phyloP scores from a whole-genome alignment of 179 eudicot species.

The Monotropa hypopitys region DNA sequence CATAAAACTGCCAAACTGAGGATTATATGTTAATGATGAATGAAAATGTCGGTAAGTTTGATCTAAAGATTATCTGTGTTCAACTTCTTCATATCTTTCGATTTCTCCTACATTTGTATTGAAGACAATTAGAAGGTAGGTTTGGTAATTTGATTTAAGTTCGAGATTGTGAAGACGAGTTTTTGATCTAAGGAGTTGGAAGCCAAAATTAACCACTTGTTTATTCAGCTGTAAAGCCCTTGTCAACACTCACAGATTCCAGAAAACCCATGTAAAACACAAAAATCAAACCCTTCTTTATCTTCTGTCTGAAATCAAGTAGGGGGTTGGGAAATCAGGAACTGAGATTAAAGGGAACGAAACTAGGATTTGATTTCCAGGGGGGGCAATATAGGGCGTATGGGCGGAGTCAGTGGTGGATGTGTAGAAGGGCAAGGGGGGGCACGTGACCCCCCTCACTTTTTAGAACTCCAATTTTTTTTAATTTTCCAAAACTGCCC shows the following conservation, averaged over 20 bases:
- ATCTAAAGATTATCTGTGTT: background rate
- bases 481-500: too few species aligned
- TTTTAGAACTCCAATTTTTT: too few species aligned
- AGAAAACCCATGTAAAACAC: background rate
- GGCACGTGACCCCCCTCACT: too few species aligned
- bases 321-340: background rate
- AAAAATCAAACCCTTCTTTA: background rate
- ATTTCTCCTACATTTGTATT: background rate
- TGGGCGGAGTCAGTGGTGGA: too few species aligned
- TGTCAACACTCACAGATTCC: background rate
- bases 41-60: background rate
- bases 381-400: too few species aligned
- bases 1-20: too few species aligned
- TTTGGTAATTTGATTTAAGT: background rate
- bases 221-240: background rate
- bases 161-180: background rate
- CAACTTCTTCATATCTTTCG: background rate
- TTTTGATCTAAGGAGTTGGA: background rate
- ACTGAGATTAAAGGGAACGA: background rate
- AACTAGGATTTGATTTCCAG: background rate
- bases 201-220: background rate
- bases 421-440: too few species aligned
- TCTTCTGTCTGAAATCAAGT: background rate
- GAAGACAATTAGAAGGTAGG: background rate
- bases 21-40: too few species aligned